phyloP scores from a whole-genome alignment of 2,329 filamentous ascomycete species.

The Sclerotinia subarctica region DNA sequence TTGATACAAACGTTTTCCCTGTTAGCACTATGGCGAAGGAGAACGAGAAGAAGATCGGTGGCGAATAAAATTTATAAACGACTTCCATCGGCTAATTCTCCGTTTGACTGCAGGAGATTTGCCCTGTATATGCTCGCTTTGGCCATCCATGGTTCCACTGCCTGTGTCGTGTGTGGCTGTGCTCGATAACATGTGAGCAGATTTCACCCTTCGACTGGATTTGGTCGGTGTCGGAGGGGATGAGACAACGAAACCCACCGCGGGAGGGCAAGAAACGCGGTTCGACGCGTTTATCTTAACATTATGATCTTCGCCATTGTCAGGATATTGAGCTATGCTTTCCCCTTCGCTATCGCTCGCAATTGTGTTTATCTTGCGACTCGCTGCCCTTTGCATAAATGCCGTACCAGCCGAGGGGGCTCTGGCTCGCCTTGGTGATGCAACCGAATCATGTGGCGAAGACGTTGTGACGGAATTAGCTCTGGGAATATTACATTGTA shows the following conservation, averaged over 20 bases:
- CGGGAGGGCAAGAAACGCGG: constrained; percentile 26
- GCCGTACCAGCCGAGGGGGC: constrained; percentile 48
- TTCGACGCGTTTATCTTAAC: constrained; percentile 10
- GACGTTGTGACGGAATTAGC: constrained; percentile 24
- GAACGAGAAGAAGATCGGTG: constrained; percentile 22
- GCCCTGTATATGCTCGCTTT: constrained; percentile 10
- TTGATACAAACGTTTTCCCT: constrained; percentile 3
- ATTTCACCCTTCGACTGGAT: constrained; percentile 29
- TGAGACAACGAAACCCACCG: constrained; percentile 23
- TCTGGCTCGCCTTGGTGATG: constrained; percentile 41
- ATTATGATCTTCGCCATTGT: constrained; percentile 8
- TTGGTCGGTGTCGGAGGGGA: constrained; percentile 29
- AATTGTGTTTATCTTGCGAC: constrained; percentile 31
- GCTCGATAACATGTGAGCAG: constrained; percentile 28
- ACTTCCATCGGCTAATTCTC: constrained; percentile 34
- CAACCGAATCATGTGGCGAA: constrained; percentile 24
- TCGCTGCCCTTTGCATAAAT: constrained; percentile 43
- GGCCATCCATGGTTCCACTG: constrained; percentile 4
- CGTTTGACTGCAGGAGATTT: constrained; percentile 22
- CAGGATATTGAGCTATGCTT: constrained; percentile 19
- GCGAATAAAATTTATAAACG: constrained; percentile 34
- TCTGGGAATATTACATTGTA: constrained; percentile 24
- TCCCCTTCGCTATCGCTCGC: constrained; percentile 35
- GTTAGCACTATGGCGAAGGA: neutral
- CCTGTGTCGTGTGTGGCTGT: neutral